Base-by-base conservation (phyloP, 2,329 filamentous ascomycete species). In the Davidsoniella eucalypti region DNA sequence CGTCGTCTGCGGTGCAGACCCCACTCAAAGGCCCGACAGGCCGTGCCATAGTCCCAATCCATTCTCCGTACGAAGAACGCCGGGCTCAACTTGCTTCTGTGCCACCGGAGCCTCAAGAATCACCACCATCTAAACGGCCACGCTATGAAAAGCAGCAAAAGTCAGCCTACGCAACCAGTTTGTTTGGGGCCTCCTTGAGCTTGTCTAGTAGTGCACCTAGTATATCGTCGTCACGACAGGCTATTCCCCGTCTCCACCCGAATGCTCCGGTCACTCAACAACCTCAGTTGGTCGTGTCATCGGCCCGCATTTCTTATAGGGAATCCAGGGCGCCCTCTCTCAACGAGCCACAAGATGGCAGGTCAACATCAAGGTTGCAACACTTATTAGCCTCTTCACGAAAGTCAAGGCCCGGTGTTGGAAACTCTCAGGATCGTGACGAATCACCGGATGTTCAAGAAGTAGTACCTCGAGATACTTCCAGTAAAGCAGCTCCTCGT, bases 141-240 rank as follows among this genome's bases (percentile, higher is more conserved):
- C 52, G 55, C 25, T 55, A 48, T 4, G 41, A 44, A 8, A 48
- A 21, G 18, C 18, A 70, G 63, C 58, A 73, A 69, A 56, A 66
- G 58, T 52, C 52, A 4, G 69, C 70, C 5, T 75, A 73, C 58
- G 70, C 71, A 4, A 67, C 69, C 54, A 71, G 65, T 55, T 59
- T 75, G 3, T 73, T 73, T 55, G 72, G 71, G 2, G 64, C 70
- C 17, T 58, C 66, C 4, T 56, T 75, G 44, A 65, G 61, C 4
- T 60, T 74, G 17, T 50, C 44, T 10, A 25, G 44, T 36, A 41
- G 26, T 14, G 6, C 43, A 12, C 33, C 23, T 8, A 44, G n/a
- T 38, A 17, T 39, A 9, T 23, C 41, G 2, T 16, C 44, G 3
- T 42, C 37, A 14, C 52, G 44, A n/a, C 42, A 46, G 18, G 21